Evolutionary conservation across 2,329 filamentous ascomycete species (phyloP).

Genomic region (Aspergillus ruber): DNA sequence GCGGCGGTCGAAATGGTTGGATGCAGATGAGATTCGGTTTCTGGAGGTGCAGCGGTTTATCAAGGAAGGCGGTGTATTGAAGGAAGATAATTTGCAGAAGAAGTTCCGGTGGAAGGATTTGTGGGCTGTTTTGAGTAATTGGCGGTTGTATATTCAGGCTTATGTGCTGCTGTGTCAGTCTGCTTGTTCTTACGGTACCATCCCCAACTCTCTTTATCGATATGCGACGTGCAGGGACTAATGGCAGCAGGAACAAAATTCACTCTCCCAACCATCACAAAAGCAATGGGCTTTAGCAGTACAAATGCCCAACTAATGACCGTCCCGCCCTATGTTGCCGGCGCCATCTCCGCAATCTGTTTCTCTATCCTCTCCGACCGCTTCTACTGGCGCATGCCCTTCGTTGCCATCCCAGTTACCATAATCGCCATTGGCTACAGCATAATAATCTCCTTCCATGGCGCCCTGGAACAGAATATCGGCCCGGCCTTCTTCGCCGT

Average conservation of each 20-base stretch:
- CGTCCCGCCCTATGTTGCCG: conserved; percentile 20
- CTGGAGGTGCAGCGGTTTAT: conserved; percentile 32
- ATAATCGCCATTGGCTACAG: conserved; percentile 12
- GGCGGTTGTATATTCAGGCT: conserved; percentile 29
- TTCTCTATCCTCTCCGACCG: conserved; percentile 17
- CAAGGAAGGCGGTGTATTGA: conserved; percentile 17
- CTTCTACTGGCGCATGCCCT: conserved; percentile 21
- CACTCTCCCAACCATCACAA: conserved; percentile 33
- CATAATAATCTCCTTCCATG: conserved; percentile 18
- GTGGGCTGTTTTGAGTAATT: conserved; percentile 29
- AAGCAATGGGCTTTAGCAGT: conserved; percentile 28
- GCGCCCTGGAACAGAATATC: conserved; percentile 12
- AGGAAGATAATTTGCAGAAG: conserved; percentile 10
- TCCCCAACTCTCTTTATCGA: neutral
- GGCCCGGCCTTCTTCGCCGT: conserved; percentile 18
- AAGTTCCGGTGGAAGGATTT: conserved; percentile 31
- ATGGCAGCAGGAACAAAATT: conserved; percentile 30
- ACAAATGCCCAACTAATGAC: conserved; percentile 29
- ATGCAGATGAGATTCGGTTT: conserved; percentile 30
- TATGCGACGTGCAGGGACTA: neutral
- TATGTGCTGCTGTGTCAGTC: conserved; percentile 22
- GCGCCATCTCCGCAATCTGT: conserved; percentile 17
- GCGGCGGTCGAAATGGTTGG: conserved; percentile 30
- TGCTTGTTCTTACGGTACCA: conserved; percentile 16
- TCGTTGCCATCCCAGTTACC: conserved; percentile 12